phyloP scores from a whole-genome alignment of 148 eudicot species.

The Euryodendron excelsum region DNA sequence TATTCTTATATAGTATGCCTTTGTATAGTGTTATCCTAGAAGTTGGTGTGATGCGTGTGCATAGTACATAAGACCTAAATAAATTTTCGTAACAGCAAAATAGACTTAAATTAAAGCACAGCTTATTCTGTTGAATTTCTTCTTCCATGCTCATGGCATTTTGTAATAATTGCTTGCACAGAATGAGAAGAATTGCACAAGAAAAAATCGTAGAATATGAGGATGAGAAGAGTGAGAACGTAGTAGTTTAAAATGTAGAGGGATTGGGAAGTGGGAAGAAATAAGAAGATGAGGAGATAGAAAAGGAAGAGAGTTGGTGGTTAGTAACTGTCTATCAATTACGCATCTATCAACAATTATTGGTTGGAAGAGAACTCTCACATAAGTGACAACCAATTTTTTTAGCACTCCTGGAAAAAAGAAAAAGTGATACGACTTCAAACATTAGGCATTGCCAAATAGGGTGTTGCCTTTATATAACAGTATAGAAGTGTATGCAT shows the following conservation, averaged over 20 bases:
- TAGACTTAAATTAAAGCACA: background rate
- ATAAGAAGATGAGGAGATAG: background rate
- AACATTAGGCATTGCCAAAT: background rate
- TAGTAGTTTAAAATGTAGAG: conserved; percentile 1
- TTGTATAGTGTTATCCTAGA: background rate
- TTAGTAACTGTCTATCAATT: background rate
- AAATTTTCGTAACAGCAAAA: background rate
- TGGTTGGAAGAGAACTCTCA: background rate
- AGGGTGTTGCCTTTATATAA: too few relatives aligned
- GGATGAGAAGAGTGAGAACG: background rate
- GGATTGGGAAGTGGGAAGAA: background rate
- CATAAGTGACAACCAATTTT: background rate
- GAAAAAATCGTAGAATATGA: background rate
- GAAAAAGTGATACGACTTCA: background rate
- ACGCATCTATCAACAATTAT: background rate
- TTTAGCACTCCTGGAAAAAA: background rate
- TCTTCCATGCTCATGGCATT: background rate
- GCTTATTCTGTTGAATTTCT: too few relatives aligned
- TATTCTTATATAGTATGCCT: too few relatives aligned
- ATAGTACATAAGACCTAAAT: background rate
- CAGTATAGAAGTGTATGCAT: background rate
- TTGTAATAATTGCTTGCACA: background rate
- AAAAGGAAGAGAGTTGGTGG: background rate
- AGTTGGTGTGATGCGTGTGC: background rate
- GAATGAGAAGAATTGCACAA: background rate